Base-by-base conservation (phyloP, 768 basidiomycete species). In the Exsudoporus frostii region DNA sequence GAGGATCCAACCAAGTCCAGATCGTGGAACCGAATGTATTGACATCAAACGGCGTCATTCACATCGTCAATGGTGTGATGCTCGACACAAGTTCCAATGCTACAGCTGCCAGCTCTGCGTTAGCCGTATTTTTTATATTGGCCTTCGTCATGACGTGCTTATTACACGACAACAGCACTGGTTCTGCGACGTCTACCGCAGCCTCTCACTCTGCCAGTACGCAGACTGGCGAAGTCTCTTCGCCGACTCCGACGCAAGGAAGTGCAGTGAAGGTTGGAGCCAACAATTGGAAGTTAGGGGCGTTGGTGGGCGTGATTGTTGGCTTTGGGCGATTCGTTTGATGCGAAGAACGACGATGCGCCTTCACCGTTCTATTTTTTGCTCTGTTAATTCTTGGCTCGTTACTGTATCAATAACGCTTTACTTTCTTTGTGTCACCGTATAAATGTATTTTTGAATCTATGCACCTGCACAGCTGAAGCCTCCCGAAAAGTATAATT, bases 31-130 rank as follows among this genome's bases (percentile, higher is more conserved):
- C 80, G 14, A 85, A 90, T 63, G 74, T 86, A 6, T 70, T 90
- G 58, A 65, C 80, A 24, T 63, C 74, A 17, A 90, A 90, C 56
- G 88, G 88, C 42, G 89, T 90, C 38, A 65, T 86, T 9, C 86
- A 90, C 64, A 65, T 85, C 38, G 76, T 86, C 53, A 73, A 85
- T 57, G 59, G 69, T 17, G 80, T 84, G 10, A 73, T 88, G 30
- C 38, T 80, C 15, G 76, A 82, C 64, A 70, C 73, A 4, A 64
- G 74, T 7, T 58, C 53, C 2, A 68, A 85, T 61, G 41, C 72
- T 9, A 57, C 58, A 5, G 77, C 74, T 1, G 85, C 84, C 6
- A 73, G 67, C 42, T 75, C 78, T 51, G 83, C 82, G 83, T 85
- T 64, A 64, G 81, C 74, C 6, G 11, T 22, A 5, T n/a, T 19